A percentile compares a stretch with the other conserved stretches of the same genome.
These are phyloP conservation scores for Ophiocordyceps camponoti-rufipedis DNA, from an alignment of 2,329 filamentous ascomycete genomes.

Conservation along the genomic window DNA sequence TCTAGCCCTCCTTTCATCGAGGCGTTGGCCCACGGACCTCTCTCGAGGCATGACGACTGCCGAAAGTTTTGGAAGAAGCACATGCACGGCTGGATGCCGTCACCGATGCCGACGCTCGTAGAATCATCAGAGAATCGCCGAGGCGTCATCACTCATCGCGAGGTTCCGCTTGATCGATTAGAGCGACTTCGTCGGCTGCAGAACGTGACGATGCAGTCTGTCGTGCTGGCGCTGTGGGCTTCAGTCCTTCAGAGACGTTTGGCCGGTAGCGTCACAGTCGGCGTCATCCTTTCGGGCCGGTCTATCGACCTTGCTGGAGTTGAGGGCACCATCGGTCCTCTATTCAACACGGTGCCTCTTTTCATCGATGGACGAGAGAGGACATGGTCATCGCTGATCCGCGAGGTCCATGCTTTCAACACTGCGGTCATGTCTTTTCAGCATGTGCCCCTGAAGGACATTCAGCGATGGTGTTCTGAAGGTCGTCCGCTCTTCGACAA, in stretches of 20 bases:
- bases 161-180: constrained; percentile 23
- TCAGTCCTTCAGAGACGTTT: constrained; percentile 37
- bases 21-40: constrained; percentile 49
- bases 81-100: constrained; percentile 18
- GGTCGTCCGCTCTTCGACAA: constrained; percentile 54
- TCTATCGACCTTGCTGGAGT: constrained; percentile 47
- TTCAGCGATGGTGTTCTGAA: constrained; percentile 59
- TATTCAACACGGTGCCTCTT: constrained; percentile 83
- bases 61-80: constrained; percentile 50
- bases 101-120: constrained; percentile 4
- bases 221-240: constrained; percentile 61
- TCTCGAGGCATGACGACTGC: constrained; percentile 25
- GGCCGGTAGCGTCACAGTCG: constrained; percentile 35
- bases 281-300: constrained; percentile 64
- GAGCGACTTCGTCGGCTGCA: constrained; percentile 36
- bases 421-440: constrained; percentile 51
- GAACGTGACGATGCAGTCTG: constrained; percentile 59
- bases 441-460: constrained; percentile 52
- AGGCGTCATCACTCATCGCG: constrained; percentile 4
- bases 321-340: constrained; percentile 55
- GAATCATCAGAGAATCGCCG: not conserved
- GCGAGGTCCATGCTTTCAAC: constrained; percentile 53
- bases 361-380: constrained; percentile 26
- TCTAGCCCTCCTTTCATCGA: constrained; percentile 43
- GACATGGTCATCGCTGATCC: constrained; percentile 42